phyloP scores from a whole-genome alignment of 2,329 filamentous ascomycete species.

The Hypoxylon sp. region DNA sequence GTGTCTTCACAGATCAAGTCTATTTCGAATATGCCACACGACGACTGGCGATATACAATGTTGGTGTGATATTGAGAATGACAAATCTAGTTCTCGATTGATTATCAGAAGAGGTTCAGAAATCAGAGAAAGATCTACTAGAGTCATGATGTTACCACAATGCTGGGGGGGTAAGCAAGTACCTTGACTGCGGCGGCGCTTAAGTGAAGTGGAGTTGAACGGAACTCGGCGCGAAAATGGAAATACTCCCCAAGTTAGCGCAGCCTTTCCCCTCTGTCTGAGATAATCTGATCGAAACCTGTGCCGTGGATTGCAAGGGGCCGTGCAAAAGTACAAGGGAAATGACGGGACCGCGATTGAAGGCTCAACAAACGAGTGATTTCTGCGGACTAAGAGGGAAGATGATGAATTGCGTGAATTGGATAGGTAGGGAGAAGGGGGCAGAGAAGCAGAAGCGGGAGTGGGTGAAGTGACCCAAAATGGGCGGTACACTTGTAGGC shows the following conservation, averaged over 20 bases:
- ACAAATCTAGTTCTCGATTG: slow-evolving; percentile 38
- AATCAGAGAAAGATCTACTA: slow-evolving; percentile 40
- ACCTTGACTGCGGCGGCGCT: slow-evolving; percentile 50
- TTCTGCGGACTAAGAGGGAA: slow-evolving; percentile 16
- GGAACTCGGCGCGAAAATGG: slow-evolving; percentile 50
- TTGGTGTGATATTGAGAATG: slow-evolving; percentile 30
- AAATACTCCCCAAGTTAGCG: slow-evolving; percentile 48
- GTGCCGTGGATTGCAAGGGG: slow-evolving; percentile 46
- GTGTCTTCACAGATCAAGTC: slow-evolving; percentile 24
- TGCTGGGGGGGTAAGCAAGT: slow-evolving; percentile 39
- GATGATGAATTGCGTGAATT: slow-evolving; percentile 4
- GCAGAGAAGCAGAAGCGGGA: slow-evolving; percentile 43
- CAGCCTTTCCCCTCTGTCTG: slow-evolving; percentile 26
- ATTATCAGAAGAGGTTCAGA: slow-evolving; percentile 42
- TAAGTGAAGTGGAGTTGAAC: slow-evolving; percentile 51
- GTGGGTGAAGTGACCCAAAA: slow-evolving; percentile 47
- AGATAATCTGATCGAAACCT: slow-evolving; percentile 46
- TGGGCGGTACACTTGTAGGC: slow-evolving; percentile 39
- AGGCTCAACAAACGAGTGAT: slow-evolving; percentile 24
- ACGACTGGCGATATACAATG: slow-evolving; percentile 24
- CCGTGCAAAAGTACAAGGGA: slow-evolving; percentile 47
- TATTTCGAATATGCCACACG: slow-evolving; percentile 36
- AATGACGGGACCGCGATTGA: slow-evolving; percentile 31
- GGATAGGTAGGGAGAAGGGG: slow-evolving; percentile 24
- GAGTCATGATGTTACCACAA: slow-evolving; percentile 36